phyloP scores from a whole-genome alignment of 805 yeast species.

The Cyberlindnera saturnus region DNA sequence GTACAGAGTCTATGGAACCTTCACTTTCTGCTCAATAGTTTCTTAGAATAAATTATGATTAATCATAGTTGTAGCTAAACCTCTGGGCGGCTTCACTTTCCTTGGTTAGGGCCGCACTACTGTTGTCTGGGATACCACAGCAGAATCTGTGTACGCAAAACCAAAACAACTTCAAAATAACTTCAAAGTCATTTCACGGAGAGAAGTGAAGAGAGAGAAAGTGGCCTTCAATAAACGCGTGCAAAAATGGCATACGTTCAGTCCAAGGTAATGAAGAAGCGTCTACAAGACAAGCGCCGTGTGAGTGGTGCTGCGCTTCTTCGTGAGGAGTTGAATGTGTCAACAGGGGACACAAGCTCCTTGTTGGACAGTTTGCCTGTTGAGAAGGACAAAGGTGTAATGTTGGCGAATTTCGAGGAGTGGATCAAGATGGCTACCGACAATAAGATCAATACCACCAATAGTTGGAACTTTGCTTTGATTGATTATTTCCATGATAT shows the following conservation, averaged over 20 bases:
- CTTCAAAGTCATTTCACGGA: too few relatives aligned
- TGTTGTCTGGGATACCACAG: not conserved
- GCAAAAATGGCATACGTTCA: constrained; percentile 22
- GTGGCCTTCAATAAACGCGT: too few relatives aligned
- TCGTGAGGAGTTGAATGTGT: constrained; percentile 23
- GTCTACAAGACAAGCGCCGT: constrained; percentile 25
- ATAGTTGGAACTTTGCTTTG: constrained; percentile 86
- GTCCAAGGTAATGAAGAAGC: constrained; percentile 23
- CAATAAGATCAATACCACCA: constrained; percentile 75
- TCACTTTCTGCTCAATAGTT: not conserved
- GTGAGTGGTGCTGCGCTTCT: constrained; percentile 28
- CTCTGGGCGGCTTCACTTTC: too few relatives aligned
- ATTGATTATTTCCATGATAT: constrained; percentile 89
- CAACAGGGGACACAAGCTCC: constrained; percentile 11
- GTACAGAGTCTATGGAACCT: constrained; percentile 3
- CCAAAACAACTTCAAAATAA: too few relatives aligned
- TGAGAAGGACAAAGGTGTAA: constrained; percentile 30
- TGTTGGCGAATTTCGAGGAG: constrained; percentile 47
- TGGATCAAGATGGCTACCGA: constrained; percentile 83
- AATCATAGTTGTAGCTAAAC: too few relatives aligned
- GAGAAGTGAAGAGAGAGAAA: too few relatives aligned
- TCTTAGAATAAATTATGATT: too few relatives aligned
- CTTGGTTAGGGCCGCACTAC: not conserved
- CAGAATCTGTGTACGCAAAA: too few relatives aligned
- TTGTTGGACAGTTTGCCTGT: constrained; percentile 20